Percentiles rank a stretch among this genome's conserved stretches.
These are phyloP conservation scores for Calonectria crousiana DNA, from an alignment of 2,329 filamentous ascomycete genomes.

Conservation along the genomic window DNA sequence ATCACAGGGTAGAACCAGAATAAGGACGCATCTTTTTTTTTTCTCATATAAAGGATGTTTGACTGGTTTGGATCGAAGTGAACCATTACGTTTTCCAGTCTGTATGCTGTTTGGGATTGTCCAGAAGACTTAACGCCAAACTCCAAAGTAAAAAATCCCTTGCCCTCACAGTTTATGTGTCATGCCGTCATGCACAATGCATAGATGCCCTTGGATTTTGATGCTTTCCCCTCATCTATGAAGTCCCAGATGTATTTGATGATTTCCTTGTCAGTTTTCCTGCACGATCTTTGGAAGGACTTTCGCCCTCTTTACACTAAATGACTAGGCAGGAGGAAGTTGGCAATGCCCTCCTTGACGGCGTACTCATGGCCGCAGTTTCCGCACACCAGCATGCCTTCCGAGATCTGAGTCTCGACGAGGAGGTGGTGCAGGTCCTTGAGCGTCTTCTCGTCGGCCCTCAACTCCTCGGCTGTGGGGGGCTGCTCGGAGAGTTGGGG, in stretches of 20 bases:
- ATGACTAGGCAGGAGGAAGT: conserved; percentile 94
- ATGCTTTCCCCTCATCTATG: not conserved
- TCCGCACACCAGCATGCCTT: conserved; percentile 90
- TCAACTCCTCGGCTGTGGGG: conserved; percentile 72
- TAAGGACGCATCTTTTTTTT: conserved; percentile 26
- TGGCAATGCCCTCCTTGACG: conserved; percentile 95
- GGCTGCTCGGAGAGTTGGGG: conserved; percentile 76
- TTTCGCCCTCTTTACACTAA: conserved; percentile 67
- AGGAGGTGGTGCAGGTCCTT: conserved; percentile 85
- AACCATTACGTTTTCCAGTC: conserved; percentile 29
- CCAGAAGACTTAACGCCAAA: conserved; percentile 41
- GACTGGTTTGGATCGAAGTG: conserved; percentile 10
- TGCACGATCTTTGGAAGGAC: not conserved
- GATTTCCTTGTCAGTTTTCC: not conserved
- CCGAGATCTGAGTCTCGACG: conserved; percentile 88
- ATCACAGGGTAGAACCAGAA: conserved; percentile 35
- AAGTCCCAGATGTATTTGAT: not conserved
- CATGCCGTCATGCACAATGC: conserved; percentile 1
- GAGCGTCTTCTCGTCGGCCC: conserved; percentile 76
- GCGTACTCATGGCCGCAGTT: conserved; percentile 95
- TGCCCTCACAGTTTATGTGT: not conserved
- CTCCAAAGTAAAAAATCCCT: conserved; percentile 32
- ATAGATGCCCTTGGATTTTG: not conserved
- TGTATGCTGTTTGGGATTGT: conserved; percentile 23
- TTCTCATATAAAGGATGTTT: conserved; percentile 13